Evolutionary conservation across 257 asterid genomes (phyloP), one percentile per base, ranked within the genome.

Genomic region (Lycium ferocissimum): DNA sequence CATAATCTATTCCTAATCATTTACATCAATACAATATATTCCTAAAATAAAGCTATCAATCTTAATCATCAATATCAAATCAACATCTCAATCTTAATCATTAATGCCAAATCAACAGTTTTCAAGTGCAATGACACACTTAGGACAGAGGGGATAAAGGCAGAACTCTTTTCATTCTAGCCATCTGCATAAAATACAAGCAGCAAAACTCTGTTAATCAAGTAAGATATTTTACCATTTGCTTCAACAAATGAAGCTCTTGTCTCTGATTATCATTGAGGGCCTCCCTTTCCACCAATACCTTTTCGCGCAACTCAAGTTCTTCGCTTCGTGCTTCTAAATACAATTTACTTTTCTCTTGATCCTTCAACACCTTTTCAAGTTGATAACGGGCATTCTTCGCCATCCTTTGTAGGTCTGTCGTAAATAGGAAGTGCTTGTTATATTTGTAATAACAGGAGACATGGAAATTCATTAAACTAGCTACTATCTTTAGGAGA

Each of bases 351-450:
- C 8, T 73, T 33, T 1, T 47, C 83, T 83, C 82, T 40, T 86
- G 85, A 67, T 86, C 78, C 8, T 57, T 59, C 3, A 71, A 33
- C 18, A 84, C 80, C n/a, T 45, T 65, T 67, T 80, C 66, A 9
- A 88, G 84, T 83, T 88, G 76, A 22, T 33, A 8, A 20, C n/a
- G 58, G 15, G 85, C 83, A 45, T 45, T n/a, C 81, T 86, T 65
- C 63, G 67, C 82, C 65, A 84, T 83, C 89, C 13, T 73, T 59
- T 38, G 33, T 22, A 80, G 10, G 63, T 84, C 89, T 78, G 82
- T 14, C 14, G 65, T 2, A 9, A 22, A 26, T 81, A 65, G 63
- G 8, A 51, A 76, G 82, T 2, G 6, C 26, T 76, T 75, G 22
- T 7, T 18, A n/a, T 18, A 43, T 40, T 38, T 7, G 38, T 37